Evolutionary conservation across 1,139 yeast genomes (phyloP).

Genomic region (Candida glucosophila): DNA sequence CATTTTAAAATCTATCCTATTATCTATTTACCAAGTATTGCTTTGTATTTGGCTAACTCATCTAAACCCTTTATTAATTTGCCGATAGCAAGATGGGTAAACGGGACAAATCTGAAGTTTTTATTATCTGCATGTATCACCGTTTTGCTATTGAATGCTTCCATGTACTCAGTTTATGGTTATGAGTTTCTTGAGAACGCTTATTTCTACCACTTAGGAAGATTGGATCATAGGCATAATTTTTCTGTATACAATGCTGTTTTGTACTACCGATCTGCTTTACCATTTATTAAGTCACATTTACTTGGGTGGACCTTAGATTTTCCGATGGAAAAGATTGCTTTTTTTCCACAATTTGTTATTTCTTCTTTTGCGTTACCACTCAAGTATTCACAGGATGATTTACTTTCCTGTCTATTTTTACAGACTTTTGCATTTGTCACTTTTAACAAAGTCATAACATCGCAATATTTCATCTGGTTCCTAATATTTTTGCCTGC

Average conservation of each 20-base stretch:
- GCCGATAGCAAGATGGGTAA: constrained; percentile 32
- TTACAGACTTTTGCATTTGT: constrained; percentile 91
- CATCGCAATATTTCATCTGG: constrained; percentile 94
- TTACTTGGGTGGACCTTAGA: constrained; percentile 2
- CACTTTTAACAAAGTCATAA: constrained; percentile 86
- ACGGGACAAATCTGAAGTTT: constrained; percentile 38
- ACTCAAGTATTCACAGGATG: constrained; percentile 40
- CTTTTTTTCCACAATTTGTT: constrained; percentile 76
- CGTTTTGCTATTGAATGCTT: constrained; percentile 35
- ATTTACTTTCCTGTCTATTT: constrained; percentile 59
- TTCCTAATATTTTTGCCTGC: constrained; percentile 78
- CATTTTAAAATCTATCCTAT: constrained; percentile 91
- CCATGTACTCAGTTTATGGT: constrained; percentile 67
- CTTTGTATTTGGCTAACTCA: constrained; percentile 17
- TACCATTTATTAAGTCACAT: constrained; percentile 1
- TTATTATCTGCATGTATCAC: constrained; percentile 30
- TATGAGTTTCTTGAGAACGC: constrained; percentile 70
- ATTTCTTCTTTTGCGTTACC: constrained; percentile 58
- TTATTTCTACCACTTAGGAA: constrained; percentile 70
- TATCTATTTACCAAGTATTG: constrained; percentile 60
- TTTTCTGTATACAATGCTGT: constrained; percentile 80
- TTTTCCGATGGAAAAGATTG: constrained; percentile 35
- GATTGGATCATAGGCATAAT: constrained; percentile 92
- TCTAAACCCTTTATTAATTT: constrained; percentile 14
- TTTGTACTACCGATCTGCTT: constrained; percentile 57